Evolutionary conservation across 2,329 filamentous ascomycete species (phyloP).

Genomic region (Verticillium albo-atrum): DNA sequence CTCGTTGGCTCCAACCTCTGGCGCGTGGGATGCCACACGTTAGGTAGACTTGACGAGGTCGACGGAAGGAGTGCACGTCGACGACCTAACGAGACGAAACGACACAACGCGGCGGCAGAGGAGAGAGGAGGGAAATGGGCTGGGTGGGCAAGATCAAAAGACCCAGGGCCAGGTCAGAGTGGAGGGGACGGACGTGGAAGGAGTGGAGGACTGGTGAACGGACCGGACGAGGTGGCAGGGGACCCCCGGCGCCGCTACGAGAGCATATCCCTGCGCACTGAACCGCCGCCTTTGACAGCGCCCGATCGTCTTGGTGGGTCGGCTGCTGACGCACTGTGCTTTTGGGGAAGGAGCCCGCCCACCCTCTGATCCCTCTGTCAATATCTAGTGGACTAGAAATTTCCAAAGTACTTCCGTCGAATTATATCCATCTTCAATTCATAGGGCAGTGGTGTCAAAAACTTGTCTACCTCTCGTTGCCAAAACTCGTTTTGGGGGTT

Average conservation of each 20-base stretch:
- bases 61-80: background rate
- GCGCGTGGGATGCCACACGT: background rate
- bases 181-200: background rate
- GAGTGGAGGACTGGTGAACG: no score
- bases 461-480: constrained; percentile 24
- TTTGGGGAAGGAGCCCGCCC: no score
- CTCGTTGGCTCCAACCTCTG: background rate
- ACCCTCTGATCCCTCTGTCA: no score
- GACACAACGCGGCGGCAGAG: background rate
- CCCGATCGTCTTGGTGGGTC: no score
- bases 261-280: no score
- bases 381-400: constrained; percentile 7
- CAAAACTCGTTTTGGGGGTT: constrained; percentile 28
- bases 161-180: background rate
- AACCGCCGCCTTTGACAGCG: no score
- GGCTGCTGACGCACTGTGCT: no score
- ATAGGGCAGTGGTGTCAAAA: constrained; percentile 28
- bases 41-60: background rate
- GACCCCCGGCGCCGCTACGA: no score
- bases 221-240: no score
- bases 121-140: background rate
- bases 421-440: constrained; percentile 35
- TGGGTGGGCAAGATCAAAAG: background rate
- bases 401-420: constrained; percentile 22
- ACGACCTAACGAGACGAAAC: background rate